Percentiles rank a stretch among this genome's conserved stretches.
These are phyloP conservation scores for Fusarium albidum DNA, from an alignment of 2,329 filamentous ascomycete species.

Conservation along the genomic window DNA sequence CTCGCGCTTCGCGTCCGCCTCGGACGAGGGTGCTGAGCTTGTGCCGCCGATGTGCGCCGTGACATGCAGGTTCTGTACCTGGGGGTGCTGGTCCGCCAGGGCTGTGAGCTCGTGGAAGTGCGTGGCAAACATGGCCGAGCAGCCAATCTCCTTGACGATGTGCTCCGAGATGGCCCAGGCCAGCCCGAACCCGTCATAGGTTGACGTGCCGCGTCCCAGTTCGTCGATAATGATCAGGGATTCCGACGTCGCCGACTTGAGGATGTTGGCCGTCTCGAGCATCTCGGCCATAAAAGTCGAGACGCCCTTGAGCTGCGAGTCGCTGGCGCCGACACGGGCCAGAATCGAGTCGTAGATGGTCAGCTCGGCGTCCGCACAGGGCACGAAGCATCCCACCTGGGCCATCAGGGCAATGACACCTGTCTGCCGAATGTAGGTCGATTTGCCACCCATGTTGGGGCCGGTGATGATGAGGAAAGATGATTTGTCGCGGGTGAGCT, in stretches of 20 bases:
- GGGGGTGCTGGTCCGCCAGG: conserved; percentile 83
- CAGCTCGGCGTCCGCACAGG: conserved; percentile 87
- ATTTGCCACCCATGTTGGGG: conserved; percentile 99
- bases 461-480: conserved; percentile 97
- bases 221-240: conserved; percentile 99
- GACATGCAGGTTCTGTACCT: conserved; percentile 93
- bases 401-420: conserved; percentile 98
- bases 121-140: conserved; percentile 94
- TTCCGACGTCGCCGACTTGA: conserved; percentile 94
- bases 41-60: conserved; percentile 84
- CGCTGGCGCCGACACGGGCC: conserved; percentile 92
- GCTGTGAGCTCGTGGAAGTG: conserved; percentile 98
- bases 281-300: conserved; percentile 99
- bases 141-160: conserved; percentile 93
- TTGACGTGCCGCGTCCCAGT: conserved; percentile 93
- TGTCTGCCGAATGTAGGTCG: conserved; percentile 96
- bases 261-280: conserved; percentile 97
- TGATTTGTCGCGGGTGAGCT: conserved; percentile 77
- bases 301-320: conserved; percentile 96
- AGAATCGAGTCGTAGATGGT: conserved; percentile 98
- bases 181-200: conserved; percentile 98
- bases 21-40: conserved; percentile 45
- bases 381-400: conserved; percentile 95
- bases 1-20: conserved; percentile 69
- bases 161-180: conserved; percentile 99